Base-by-base conservation (phyloP, 768 basidiomycete genomes). In the Leccinum arenicola region DNA sequence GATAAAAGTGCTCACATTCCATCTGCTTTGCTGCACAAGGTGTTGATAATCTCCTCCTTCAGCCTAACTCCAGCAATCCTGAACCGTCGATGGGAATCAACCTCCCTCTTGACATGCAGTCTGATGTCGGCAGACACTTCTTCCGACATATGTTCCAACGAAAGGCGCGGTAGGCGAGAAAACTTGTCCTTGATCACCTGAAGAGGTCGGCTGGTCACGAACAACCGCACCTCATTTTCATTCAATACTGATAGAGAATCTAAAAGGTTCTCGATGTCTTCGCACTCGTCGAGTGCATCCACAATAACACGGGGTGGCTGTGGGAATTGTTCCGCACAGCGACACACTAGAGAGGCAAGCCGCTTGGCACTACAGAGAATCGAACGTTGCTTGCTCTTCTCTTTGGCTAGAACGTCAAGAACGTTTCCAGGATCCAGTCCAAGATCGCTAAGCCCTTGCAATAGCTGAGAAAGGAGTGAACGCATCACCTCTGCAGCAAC, bases 251-350 rank as follows among this genome's bases (percentile, higher is more conserved):
- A 2, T 6, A 67, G 19, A 4, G 48, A 59, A 3, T 33, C 17
- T 0, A 66, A 35, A n/a, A 63, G 55, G 1, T 27, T 17, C 10
- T 59, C 48, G 5, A 63, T 2, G 7, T 63, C 55, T 15, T 43
- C 31, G 50, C 66, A 66, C 51, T 66, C 65, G 21, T 67, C 66
- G 2, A 67, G 38, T 0, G 60, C 66, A 19, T 67, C 65, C 2
- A 67, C 52, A 4, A 62, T 50, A 1, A 64, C 1, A 6, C 55
- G n/a, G 0, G 62, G 66, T 6, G 12, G 61, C 12, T n/a, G 50
- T 5, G 2, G 7, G 12, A 61, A 40, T 11, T 7, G 15, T 11
- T 36, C 35, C 6, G 50, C 61, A 1, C 31, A 31, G 7, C 35
- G 19, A 14, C 58, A 61, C 11, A 23, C 6, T 2, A 47, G 21